A percentile compares a stretch with the other conserved stretches of the same genome.
phyloP scores from a whole-genome alignment of 768 basidiomycete species.

The Termitomyces eurrhizus region DNA sequence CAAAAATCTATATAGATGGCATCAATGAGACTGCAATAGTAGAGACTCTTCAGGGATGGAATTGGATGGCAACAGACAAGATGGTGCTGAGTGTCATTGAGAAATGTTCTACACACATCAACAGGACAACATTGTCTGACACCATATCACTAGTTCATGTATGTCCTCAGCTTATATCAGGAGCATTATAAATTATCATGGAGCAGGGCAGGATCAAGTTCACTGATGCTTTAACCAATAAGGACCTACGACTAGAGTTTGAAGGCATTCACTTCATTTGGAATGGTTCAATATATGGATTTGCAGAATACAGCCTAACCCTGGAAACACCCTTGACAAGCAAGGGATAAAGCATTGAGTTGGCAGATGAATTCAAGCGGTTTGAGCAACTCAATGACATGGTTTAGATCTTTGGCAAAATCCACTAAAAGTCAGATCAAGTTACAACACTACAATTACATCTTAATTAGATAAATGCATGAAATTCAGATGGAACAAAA shows the following conservation, averaged over 20 bases:
- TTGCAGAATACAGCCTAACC: too few relatives aligned
- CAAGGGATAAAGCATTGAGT: too few relatives aligned
- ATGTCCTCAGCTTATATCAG: slow-evolving; percentile 21
- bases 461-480: neutral
- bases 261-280: slow-evolving; percentile 72
- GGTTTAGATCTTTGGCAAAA: too few relatives aligned
- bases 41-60: slow-evolving; percentile 55
- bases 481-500: neutral
- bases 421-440: too few relatives aligned
- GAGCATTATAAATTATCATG: slow-evolving; percentile 3
- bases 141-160: slow-evolving; percentile 64
- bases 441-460: neutral
- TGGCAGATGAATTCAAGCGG: too few relatives aligned
- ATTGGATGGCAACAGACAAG: slow-evolving; percentile 64
- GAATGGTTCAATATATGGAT: slow-evolving; percentile 75
- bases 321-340: too few relatives aligned
- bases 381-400: too few relatives aligned
- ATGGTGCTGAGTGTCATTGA: slow-evolving; percentile 66
- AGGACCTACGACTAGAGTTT: slow-evolving; percentile 67
- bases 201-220: slow-evolving; percentile 69
- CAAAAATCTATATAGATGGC: slow-evolving; percentile 44
- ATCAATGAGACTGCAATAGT: slow-evolving; percentile 47
- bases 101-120: slow-evolving; percentile 38
- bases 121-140: slow-evolving; percentile 31
- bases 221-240: slow-evolving; percentile 43